These are phyloP conservation scores for Paramyrothecium roridum DNA, from an alignment of 2,329 filamentous ascomycete species.

Conservation along the genomic window DNA sequence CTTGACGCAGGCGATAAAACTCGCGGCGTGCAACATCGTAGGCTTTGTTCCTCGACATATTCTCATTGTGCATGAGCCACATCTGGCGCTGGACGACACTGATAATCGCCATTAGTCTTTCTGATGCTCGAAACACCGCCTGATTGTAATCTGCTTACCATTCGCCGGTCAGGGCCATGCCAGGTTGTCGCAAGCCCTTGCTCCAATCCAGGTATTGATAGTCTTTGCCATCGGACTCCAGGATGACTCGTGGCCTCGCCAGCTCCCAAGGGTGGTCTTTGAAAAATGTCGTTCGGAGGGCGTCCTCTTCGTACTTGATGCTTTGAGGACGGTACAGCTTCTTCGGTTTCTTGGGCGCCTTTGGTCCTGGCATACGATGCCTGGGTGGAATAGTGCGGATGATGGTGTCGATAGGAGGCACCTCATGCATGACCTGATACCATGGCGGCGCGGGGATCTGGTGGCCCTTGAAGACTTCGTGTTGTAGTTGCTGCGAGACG, in stretches of 20 bases:
- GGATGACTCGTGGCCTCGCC: constrained; percentile 77
- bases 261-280: constrained; percentile 96
- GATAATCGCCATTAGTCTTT: constrained; percentile 3
- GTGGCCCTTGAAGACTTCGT: constrained; percentile 31
- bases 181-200: constrained; percentile 66
- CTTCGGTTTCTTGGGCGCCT: constrained; percentile 51
- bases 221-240: constrained; percentile 86
- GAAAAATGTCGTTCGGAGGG: constrained; percentile 78
- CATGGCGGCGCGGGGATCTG: constrained; percentile 39
- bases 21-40: constrained; percentile 88
- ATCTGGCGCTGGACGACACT: constrained; percentile 92
- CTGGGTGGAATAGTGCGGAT: constrained; percentile 49
- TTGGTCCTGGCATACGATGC: constrained; percentile 38
- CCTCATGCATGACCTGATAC: constrained; percentile 47
- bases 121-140: not conserved
- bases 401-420: constrained; percentile 57
- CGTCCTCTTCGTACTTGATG: constrained; percentile 81
- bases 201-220: constrained; percentile 76
- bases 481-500: constrained; percentile 40
- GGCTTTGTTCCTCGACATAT: constrained; percentile 62
- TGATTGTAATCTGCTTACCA: constrained; percentile 51
- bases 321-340: constrained; percentile 76
- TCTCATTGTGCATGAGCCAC: constrained; percentile 70
- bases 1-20: constrained; percentile 82
- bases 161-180: constrained; percentile 78